Evolutionary conservation across 2,329 filamentous ascomycete species (phyloP).

Genomic region (Fusarium xylarioides): DNA sequence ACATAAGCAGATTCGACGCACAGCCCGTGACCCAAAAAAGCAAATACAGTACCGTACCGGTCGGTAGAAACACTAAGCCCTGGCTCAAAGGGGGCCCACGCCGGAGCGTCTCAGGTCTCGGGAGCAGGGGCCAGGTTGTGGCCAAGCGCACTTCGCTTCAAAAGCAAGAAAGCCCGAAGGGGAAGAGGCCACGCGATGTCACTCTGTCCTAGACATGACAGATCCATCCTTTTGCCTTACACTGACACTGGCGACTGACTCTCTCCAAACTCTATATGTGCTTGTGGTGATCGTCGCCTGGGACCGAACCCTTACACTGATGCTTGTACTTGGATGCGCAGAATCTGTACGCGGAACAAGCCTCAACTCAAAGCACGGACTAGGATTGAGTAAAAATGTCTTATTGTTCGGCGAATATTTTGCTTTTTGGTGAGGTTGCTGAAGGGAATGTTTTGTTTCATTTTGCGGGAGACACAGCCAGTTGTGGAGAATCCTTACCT

Average conservation of each 20-base stretch:
- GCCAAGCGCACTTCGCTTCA: conserved; percentile 9
- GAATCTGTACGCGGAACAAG: conserved; percentile 12
- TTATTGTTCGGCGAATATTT: background rate
- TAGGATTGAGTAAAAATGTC: background rate
- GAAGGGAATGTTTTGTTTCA: conserved; percentile 32
- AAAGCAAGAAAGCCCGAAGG: conserved; percentile 27
- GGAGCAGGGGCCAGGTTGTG: conserved; percentile 28
- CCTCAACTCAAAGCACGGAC: conserved; percentile 25
- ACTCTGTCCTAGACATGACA: conserved; percentile 31
- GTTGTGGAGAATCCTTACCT: conserved; percentile 18
- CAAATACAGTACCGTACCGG: conserved; percentile 9
- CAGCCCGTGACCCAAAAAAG: conserved; percentile 24
- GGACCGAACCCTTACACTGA: conserved; percentile 21
- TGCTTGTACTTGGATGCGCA: conserved; percentile 2
- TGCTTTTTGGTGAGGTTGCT: conserved; percentile 19
- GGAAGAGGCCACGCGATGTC: conserved; percentile 28
- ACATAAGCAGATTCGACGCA: conserved; percentile 28
- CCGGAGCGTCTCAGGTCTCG: conserved; percentile 43
- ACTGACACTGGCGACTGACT: background rate
- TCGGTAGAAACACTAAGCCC: conserved; percentile 26
- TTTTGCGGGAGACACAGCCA: conserved; percentile 12
- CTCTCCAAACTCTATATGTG: conserved; percentile 13
- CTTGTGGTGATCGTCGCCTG: conserved; percentile 32
- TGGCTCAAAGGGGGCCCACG: conserved; percentile 26
- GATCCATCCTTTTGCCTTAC: conserved; percentile 7